Percentiles rank a stretch among this genome's conserved stretches.
phyloP scores from a whole-genome alignment of 441 rosid species.

The Gossypium lobatum region DNA sequence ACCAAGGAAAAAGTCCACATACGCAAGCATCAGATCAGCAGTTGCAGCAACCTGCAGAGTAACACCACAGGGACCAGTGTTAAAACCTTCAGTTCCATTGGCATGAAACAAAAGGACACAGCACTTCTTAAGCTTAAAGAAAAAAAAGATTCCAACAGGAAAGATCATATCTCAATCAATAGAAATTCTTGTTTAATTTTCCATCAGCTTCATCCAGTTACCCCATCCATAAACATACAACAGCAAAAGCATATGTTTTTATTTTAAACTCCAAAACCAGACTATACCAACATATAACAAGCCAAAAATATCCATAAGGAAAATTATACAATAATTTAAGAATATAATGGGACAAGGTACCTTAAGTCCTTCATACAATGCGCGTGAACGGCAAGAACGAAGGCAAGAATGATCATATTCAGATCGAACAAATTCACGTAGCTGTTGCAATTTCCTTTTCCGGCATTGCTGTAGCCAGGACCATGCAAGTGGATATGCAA shows the following conservation, averaged over 20 bases:
- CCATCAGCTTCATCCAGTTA: neutral
- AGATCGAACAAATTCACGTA: constrained; percentile 88
- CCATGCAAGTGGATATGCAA: constrained; percentile 85
- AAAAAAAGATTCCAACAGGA: neutral
- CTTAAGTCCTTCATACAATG: constrained; percentile 92
- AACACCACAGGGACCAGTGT: neutral
- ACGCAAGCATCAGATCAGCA: constrained; percentile 29
- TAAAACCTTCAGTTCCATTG: neutral
- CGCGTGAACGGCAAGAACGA: constrained; percentile 92
- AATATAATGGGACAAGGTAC: constrained; percentile 26
- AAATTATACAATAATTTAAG: neutral
- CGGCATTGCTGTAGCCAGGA: constrained; percentile 81
- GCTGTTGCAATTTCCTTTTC: constrained; percentile 68
- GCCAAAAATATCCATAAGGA: neutral
- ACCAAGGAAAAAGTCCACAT: constrained; percentile 81
- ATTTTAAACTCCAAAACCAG: neutral
- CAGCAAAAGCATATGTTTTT: neutral
- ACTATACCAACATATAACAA: neutral
- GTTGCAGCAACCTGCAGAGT: constrained; percentile 8
- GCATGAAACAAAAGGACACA: neutral
- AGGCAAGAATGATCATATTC: constrained; percentile 93
- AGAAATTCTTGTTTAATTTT: neutral
- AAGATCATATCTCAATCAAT: neutral
- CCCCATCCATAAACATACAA: neutral
- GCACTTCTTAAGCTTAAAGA: neutral